Conservation (phyloP, 2,329 filamentous ascomycete genomes). For the Chaetomium globosum region DNA sequence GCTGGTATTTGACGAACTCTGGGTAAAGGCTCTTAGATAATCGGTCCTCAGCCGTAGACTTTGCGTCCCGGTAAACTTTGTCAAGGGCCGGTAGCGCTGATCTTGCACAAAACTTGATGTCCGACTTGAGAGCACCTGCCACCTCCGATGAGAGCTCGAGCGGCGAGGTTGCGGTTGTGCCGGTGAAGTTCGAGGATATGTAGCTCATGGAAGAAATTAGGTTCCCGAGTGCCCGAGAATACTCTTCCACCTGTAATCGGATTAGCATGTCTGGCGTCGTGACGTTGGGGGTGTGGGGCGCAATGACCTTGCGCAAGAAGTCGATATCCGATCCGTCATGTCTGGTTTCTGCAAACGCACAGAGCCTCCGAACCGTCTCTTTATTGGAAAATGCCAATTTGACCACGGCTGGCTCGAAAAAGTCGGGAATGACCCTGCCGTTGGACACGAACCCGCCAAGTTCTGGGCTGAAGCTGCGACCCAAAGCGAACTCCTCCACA, state of each 20-base stretch:
- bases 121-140: conserved; percentile 48
- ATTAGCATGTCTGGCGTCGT: conserved; percentile 2
- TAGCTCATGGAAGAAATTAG: conserved; percentile 45
- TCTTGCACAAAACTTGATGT: conserved; percentile 51
- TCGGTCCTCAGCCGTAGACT: conserved; percentile 47
- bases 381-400: conserved; percentile 55
- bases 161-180: conserved; percentile 46
- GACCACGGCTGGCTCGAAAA: conserved; percentile 55
- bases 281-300: background rate
- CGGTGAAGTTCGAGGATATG: conserved; percentile 44
- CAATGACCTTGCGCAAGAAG: conserved; percentile 50
- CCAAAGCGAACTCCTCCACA: conserved; percentile 29
- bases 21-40: conserved; percentile 52
- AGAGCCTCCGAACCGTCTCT: conserved; percentile 50
- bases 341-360: conserved; percentile 53
- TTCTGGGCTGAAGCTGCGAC: conserved; percentile 6
- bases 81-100: conserved; percentile 51
- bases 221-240: conserved; percentile 47
- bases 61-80: conserved; percentile 46
- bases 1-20: conserved; percentile 54
- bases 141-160: conserved; percentile 48
- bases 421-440: conserved; percentile 44
- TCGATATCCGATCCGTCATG: conserved; percentile 55
- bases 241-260: conserved; percentile 47
- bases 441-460: conserved; percentile 22